Conservation (phyloP, 345 rosid genomes). For the Diplotaxis tenuifolia region DNA sequence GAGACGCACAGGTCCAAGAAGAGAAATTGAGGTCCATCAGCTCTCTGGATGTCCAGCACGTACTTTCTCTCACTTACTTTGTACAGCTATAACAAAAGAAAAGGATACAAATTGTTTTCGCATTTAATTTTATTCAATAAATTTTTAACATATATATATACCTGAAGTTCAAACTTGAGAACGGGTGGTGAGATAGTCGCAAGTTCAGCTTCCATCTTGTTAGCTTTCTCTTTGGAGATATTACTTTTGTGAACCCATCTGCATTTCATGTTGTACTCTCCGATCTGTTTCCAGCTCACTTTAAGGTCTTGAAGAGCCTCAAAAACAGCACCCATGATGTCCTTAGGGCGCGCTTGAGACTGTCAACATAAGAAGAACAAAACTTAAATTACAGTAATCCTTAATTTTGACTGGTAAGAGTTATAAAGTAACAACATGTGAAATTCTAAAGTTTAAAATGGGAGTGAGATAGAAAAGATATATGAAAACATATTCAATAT, state of each 20-base stretch:
- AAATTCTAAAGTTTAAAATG: not conserved
- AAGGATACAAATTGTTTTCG: not conserved
- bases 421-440: not conserved
- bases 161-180: conserved; percentile 59
- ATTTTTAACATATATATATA: not conserved
- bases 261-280: conserved; percentile 84
- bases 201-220: conserved; percentile 43
- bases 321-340: conserved; percentile 70
- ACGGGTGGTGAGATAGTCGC: conserved; percentile 41
- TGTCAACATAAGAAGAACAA: conserved; percentile 30
- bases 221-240: conserved; percentile 50
- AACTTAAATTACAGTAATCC: not conserved
- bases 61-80: not conserved
- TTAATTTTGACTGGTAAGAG: not conserved
- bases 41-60: not conserved
- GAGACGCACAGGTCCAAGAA: not conserved
- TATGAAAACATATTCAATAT: not conserved
- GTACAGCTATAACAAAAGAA: not conserved
- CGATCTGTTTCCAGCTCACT: conserved; percentile 81
- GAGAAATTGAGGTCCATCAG: not conserved
- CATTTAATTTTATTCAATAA: not conserved
- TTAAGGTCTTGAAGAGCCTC: conserved; percentile 68
- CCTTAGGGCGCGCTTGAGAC: conserved; percentile 72
- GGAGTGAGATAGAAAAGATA: not conserved
- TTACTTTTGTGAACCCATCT: conserved; percentile 59